These are phyloP conservation scores for Acanthamoeba triangularis DNA, from an alignment of 208 protist species.

Conservation along the genomic window DNA sequence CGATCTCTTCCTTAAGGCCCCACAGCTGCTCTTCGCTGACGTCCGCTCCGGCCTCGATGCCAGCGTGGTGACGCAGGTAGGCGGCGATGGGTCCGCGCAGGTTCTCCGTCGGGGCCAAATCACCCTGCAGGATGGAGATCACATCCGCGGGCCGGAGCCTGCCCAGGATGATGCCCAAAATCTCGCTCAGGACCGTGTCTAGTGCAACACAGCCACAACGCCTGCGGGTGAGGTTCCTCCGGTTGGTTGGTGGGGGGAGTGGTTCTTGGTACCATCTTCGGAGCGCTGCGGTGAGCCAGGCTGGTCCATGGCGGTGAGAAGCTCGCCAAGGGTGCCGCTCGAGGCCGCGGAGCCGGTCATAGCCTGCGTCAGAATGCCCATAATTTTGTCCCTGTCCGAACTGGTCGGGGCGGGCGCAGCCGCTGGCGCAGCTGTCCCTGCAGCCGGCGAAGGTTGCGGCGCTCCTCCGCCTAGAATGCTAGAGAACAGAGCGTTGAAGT, in stretches of 20 bases:
- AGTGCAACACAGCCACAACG: not conserved
- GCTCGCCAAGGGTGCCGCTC: conserved; percentile 42
- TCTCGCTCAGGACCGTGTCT: conserved; percentile 56
- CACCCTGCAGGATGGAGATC: conserved; percentile 29
- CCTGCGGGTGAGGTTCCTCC: not conserved
- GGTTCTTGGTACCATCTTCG: not conserved
- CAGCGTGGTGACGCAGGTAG: conserved; percentile 49
- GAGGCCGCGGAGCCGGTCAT: conserved; percentile 29
- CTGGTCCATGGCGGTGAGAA: conserved; percentile 32
- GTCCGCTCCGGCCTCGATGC: conserved; percentile 36
- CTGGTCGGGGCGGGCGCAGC: not conserved
- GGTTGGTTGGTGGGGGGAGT: not conserved
- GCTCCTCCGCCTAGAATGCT: not conserved
- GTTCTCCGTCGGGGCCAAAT: conserved; percentile 43
- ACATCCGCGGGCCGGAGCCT: conserved; percentile 8
- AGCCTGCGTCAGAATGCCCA: conserved; percentile 3
- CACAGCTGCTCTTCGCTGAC: conserved; percentile 55
- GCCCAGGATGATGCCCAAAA: conserved; percentile 47
- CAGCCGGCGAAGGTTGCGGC: not conserved
- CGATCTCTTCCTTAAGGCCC: conserved; percentile 43
- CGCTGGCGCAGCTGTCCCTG: not conserved
- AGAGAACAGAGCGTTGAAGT: conserved; percentile 39
- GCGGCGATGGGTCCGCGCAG: conserved; percentile 48
- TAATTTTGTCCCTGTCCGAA: not conserved
- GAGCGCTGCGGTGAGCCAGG: not conserved